phyloP scores from a whole-genome alignment of 305 asterid genomes.

The Stenogyne calaminthoides region DNA sequence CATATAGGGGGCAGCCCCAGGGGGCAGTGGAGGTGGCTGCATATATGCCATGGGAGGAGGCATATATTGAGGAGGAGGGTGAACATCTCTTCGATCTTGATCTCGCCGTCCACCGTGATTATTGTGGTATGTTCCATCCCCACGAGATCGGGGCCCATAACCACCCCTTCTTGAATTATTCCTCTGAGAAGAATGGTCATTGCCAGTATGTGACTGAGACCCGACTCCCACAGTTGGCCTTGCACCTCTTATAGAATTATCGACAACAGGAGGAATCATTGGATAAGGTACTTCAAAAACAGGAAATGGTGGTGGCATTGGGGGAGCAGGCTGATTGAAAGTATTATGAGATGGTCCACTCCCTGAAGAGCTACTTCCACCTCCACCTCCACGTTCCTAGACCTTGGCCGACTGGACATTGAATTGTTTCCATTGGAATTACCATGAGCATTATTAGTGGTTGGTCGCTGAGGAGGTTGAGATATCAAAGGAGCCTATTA shows the following conservation, averaged over 20 bases:
- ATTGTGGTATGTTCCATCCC: conserved; percentile 64
- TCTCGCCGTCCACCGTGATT: conserved; percentile 77
- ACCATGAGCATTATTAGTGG: conserved; percentile 42
- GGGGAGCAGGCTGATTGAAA: conserved; percentile 56
- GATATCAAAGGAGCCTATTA: conserved; percentile 69
- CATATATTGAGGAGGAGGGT: conserved; percentile 49
- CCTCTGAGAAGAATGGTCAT: conserved; percentile 56
- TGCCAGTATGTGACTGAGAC: conserved; percentile 49
- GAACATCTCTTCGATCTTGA: conserved; percentile 75
- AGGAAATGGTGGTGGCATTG: conserved; percentile 72
- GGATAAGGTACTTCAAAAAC: conserved; percentile 48
- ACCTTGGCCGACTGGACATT: conserved; percentile 49
- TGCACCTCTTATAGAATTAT: conserved; percentile 52
- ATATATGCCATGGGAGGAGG: conserved; percentile 66
- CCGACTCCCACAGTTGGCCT: conserved; percentile 59
- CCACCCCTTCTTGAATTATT: conserved; percentile 57
- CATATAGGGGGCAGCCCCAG: conserved; percentile 58
- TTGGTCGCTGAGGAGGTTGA: conserved; percentile 61
- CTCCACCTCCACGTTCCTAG: conserved; percentile 60
- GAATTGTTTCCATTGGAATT: conserved; percentile 55
- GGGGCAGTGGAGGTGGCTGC: conserved; percentile 55
- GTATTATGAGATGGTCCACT: conserved; percentile 53
- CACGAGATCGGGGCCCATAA: conserved; percentile 75
- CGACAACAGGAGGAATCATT: conserved; percentile 55
- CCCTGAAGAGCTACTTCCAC: conserved; percentile 37